These are phyloP conservation scores for Penicillium herquei DNA, from an alignment of 495 filamentous ascomycete species.

Conservation along the genomic window DNA sequence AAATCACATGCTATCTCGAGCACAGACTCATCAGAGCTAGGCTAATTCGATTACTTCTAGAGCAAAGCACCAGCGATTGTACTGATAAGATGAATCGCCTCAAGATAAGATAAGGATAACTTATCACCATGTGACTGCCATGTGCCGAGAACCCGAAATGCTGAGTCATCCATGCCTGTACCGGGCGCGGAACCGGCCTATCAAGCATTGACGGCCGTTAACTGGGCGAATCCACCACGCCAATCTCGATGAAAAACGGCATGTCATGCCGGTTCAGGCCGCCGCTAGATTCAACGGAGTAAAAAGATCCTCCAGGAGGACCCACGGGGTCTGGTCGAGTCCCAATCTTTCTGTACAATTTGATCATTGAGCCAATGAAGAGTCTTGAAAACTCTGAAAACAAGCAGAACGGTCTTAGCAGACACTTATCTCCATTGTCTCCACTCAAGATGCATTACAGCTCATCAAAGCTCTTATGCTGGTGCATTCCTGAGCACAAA, in stretches of 20 bases:
- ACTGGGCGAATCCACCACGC: no score
- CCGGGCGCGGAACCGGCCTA: no score
- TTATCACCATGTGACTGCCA: no score
- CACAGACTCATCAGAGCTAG: no score
- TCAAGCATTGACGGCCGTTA: no score
- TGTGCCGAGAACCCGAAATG: no score
- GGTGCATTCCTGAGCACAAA: not conserved
- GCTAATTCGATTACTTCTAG: no score
- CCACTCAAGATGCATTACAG: not conserved
- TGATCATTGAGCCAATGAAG: not conserved
- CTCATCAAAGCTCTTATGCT: not conserved
- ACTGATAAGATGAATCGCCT: no score
- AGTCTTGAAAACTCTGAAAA: not conserved
- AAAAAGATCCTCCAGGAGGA: not conserved
- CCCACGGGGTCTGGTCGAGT: not conserved
- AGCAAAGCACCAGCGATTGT: no score
- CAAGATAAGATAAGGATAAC: no score
- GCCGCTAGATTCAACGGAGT: not conserved
- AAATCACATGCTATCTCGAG: no score
- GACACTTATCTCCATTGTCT: not conserved
- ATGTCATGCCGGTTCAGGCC: constrained; percentile 15
- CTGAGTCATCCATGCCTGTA: no score
- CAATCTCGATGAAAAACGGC: not conserved
- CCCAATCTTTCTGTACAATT: not conserved
- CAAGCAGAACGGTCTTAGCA: not conserved